phyloP scores from a whole-genome alignment of 148 eudicot species.

The Gaultheria prostrata region DNA sequence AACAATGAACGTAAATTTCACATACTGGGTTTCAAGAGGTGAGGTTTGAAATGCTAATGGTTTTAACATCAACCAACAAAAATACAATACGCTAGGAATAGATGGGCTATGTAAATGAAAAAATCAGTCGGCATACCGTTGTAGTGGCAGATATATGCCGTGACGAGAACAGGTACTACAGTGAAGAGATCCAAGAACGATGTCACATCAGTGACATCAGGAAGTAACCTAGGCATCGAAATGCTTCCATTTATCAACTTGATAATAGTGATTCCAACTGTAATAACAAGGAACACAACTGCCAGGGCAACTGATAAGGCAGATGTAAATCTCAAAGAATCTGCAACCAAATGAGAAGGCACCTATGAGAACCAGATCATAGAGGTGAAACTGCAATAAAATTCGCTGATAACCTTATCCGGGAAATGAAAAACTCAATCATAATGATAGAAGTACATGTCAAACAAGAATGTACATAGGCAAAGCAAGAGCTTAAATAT shows the following conservation, averaged over 20 bases:
- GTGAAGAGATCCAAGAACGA: conserved; percentile 72
- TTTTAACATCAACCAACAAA: background rate
- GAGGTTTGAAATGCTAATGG: background rate
- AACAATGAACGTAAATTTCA: background rate
- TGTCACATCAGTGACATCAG: conserved; percentile 44
- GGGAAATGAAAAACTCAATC: background rate
- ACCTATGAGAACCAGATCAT: background rate
- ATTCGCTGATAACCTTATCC: background rate
- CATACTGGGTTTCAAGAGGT: background rate
- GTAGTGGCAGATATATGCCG: conserved; percentile 93
- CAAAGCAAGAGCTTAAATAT: background rate
- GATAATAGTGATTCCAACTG: conserved; percentile 57
- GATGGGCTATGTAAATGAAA: background rate
- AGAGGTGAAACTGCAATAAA: background rate
- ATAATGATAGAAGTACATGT: background rate
- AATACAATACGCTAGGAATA: background rate
- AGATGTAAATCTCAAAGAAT: conserved; percentile 79
- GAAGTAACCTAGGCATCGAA: conserved; percentile 64
- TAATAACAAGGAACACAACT: conserved; percentile 68
- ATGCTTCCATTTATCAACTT: conserved; percentile 70
- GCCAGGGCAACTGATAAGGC: conserved; percentile 83
- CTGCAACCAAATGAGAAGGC: conserved; percentile 40
- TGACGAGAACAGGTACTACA: conserved; percentile 85
- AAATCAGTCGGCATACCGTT: conserved; percentile 50
- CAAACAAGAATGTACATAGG: background rate